These are phyloP conservation scores for Diaporthe vexans DNA, from an alignment of 2,329 filamentous ascomycete genomes.

Conservation along the genomic window DNA sequence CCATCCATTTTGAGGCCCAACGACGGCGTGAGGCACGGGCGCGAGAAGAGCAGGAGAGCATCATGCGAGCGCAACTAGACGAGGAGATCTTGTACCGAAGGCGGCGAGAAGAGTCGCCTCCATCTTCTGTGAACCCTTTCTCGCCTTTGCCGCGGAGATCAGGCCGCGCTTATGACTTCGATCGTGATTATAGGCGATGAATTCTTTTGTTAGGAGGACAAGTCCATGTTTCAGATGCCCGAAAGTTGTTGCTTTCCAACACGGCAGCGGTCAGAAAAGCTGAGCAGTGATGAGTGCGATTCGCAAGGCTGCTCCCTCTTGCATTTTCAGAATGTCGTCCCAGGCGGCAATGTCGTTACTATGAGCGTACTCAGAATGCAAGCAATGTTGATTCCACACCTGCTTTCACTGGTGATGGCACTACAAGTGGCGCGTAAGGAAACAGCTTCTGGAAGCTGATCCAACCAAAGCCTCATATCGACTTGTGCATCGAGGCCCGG, in stretches of 20 bases:
- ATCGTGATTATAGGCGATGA: conserved; percentile 26
- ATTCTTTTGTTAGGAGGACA: not conserved
- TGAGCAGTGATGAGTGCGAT: not conserved
- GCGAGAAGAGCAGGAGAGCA: conserved; percentile 30
- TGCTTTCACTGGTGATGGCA: not conserved
- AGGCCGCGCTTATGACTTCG: conserved; percentile 1
- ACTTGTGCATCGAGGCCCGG: not conserved
- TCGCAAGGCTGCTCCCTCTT: not conserved
- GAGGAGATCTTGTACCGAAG: conserved; percentile 6
- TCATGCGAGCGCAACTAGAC: conserved; percentile 16
- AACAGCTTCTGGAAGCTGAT: not conserved
- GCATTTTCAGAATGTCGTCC: not conserved
- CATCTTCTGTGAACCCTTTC: conserved; percentile 3
- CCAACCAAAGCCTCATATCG: not conserved
- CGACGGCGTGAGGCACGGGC: conserved; percentile 21
- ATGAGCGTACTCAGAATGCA: conserved; percentile 6
- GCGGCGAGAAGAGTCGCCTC: conserved; percentile 9
- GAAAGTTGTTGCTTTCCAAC: not conserved
- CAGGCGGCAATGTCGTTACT: not conserved
- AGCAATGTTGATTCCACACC: not conserved
- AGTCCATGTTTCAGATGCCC: not conserved
- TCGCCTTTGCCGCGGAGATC: not conserved
- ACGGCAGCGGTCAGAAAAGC: not conserved
- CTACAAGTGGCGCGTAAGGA: not conserved
- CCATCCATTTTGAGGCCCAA: conserved; percentile 2